phyloP scores from a whole-genome alignment of 305 asterid genomes.

The Solanum hybrid region DNA sequence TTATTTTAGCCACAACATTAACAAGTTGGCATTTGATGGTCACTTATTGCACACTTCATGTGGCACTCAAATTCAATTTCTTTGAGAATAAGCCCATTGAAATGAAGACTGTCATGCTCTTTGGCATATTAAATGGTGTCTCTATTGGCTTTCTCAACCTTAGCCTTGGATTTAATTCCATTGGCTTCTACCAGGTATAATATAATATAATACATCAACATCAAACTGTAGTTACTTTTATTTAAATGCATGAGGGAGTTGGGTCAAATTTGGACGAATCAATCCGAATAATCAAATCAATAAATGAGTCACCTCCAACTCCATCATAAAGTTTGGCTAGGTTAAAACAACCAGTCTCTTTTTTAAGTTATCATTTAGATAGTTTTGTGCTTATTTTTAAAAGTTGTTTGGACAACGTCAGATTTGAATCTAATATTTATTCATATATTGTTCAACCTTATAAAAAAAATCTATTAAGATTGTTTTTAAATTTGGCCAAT shows the following conservation, averaged over 20 bases:
- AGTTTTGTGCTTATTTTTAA: too few species aligned
- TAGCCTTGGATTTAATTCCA: conserved; percentile 86
- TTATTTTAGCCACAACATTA: conserved; percentile 66
- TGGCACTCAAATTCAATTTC: conserved; percentile 58
- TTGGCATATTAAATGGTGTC: conserved; percentile 74
- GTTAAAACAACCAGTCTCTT: too few species aligned
- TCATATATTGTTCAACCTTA: too few species aligned
- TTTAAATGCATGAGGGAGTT: too few species aligned
- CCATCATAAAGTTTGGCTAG: too few species aligned
- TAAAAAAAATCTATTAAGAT: too few species aligned
- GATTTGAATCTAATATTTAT: too few species aligned
- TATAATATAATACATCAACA: too few species aligned
- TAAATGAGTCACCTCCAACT: background rate
- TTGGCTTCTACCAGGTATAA: conserved; percentile 83
- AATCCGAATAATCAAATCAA: background rate
- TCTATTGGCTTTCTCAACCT: conserved; percentile 88
- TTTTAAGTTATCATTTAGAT: too few species aligned
- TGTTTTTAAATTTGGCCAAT: too few species aligned
- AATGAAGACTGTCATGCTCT: conserved; percentile 47
- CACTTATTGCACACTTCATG: conserved; percentile 79
- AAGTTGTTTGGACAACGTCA: too few species aligned
- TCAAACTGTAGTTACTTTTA: background rate
- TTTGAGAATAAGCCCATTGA: conserved; percentile 77
- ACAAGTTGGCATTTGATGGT: conserved; percentile 96
- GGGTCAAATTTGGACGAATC: too few species aligned